Evolutionary conservation across 23 red algal genomes (phyloP), one percentile per base, ranked within the genome.

Genomic region (Gracilaria caudata): DNA sequence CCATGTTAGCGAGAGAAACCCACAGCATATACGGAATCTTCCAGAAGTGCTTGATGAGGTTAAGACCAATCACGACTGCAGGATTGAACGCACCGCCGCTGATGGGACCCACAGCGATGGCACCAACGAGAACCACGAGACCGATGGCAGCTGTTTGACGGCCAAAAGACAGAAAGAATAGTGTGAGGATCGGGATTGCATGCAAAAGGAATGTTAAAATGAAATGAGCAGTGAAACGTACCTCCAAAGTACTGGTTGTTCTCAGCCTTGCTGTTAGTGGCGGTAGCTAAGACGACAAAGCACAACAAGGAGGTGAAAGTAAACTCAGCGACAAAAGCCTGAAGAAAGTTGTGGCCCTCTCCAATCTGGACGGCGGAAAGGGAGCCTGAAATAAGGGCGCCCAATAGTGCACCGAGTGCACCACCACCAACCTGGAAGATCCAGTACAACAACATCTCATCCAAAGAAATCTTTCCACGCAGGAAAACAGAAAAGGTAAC

Each of bases 51-150:
- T 94, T 79, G 58, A 87, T 53, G 17, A 94, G 33, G 35, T 37
- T 46, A 43, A 94, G 70, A 34, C 83, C 92, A 17, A 87, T 29
- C 10, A 72, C 76, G 19, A 94, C 92, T 0, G 92, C 92, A 3
- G 92, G 92, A 78, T 94, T 94, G 82, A 94, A 87, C 23, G 70
- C 73, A 45, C 73, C 83, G 35, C 92, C 92, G 43, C 75, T 82
- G 39, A 94, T 81, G 37, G 39, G 75, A 21, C 81, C 92, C 17
- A 89, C 83, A 24, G 63, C 28, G 17, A 66, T 56, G 4, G 36
- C 84, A 6, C 81, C 92, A 1, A 81, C 92, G 2, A 80, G 51
- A 11, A 94, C 84, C 24, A 82, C 78, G 28, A 81, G 32, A 7
- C 81, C 92, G 51, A 94, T 94, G 41, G 92, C 71, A 19, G 73